These are phyloP conservation scores for Sporothrix humicola DNA, from an alignment of 2,329 filamentous ascomycete genomes.

Conservation along the genomic window DNA sequence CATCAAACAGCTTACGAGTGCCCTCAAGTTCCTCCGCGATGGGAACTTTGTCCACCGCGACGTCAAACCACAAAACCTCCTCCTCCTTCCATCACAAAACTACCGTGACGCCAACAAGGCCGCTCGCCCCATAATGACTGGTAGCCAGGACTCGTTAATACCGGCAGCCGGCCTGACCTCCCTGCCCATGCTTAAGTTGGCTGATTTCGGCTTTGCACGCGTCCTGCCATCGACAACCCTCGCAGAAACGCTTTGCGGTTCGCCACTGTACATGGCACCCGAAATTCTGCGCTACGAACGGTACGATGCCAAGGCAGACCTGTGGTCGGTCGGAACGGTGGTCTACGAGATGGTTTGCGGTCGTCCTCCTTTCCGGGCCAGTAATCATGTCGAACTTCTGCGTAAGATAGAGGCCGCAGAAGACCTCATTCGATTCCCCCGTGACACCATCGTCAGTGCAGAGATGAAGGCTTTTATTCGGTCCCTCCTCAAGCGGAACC, in stretches of 20 bases:
- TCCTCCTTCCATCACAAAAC: constrained; percentile 80
- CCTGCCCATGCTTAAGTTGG: constrained; percentile 94
- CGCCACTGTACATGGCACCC: constrained; percentile 97
- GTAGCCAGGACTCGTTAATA: constrained; percentile 79
- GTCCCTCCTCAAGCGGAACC: constrained; percentile 80
- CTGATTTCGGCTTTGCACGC: constrained; percentile 97
- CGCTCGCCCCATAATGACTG: constrained; percentile 72
- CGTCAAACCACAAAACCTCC: constrained; percentile 94
- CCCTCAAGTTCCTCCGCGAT: constrained; percentile 83
- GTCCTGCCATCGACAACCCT: constrained; percentile 88
- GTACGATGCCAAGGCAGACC: constrained; percentile 94
- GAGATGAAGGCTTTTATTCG: constrained; percentile 83
- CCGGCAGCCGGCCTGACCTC: constrained; percentile 81
- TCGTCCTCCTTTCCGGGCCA: constrained; percentile 86
- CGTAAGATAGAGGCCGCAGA: constrained; percentile 89
- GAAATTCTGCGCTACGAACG: constrained; percentile 97
- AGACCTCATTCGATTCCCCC: constrained; percentile 82
- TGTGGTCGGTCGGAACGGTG: constrained; percentile 97
- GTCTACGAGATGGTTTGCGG: constrained; percentile 94
- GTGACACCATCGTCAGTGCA: constrained; percentile 71
- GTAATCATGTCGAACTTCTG: constrained; percentile 92
- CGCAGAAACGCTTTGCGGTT: constrained; percentile 94
- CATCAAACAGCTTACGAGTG: constrained; percentile 90
- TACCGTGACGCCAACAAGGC: constrained; percentile 68
- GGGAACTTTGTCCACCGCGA: constrained; percentile 94